Conservation (phyloP, 331 rosid genomes). For the Quercus tomentella region DNA sequence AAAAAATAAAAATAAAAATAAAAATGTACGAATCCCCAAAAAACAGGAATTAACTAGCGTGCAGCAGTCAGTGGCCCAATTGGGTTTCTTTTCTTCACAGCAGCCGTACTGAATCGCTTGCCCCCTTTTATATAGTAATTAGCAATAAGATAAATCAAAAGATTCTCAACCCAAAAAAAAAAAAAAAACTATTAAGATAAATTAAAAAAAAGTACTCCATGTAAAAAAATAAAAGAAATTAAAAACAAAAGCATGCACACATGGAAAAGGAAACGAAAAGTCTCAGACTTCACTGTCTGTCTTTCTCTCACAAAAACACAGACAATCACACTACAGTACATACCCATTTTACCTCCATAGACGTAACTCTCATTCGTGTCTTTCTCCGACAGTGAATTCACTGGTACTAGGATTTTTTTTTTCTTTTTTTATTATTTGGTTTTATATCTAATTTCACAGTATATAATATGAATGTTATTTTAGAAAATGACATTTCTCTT, state of each 20-base stretch:
- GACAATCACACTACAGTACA: neutral
- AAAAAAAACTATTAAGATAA: neutral
- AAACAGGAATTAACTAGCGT: neutral
- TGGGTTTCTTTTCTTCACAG: neutral
- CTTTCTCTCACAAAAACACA: slow-evolving; percentile 3
- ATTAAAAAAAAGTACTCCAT: neutral
- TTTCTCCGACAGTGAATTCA: slow-evolving; percentile 13
- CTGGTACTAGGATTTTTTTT: neutral
- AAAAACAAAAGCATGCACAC: slow-evolving; percentile 17
- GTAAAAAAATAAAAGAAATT: neutral
- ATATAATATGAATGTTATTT: slow-evolving; percentile 12
- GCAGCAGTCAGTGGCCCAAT: neutral
- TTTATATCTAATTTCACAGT: neutral
- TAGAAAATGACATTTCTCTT: slow-evolving; percentile 22
- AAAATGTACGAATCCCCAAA: neutral
- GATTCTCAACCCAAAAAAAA: neutral
- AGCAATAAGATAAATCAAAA: neutral
- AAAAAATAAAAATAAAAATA: neutral
- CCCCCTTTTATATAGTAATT: no score
- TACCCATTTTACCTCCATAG: slow-evolving; percentile 17
- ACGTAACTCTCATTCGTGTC: slow-evolving; percentile 24
- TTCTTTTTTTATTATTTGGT: neutral
- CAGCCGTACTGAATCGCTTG: no score
- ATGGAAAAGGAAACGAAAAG: slow-evolving; percentile 48
- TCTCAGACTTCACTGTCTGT: slow-evolving; percentile 23